Evolutionary conservation across 495 filamentous ascomycete genomes (phyloP).

Genomic region (Podospora pseudoanserina): DNA sequence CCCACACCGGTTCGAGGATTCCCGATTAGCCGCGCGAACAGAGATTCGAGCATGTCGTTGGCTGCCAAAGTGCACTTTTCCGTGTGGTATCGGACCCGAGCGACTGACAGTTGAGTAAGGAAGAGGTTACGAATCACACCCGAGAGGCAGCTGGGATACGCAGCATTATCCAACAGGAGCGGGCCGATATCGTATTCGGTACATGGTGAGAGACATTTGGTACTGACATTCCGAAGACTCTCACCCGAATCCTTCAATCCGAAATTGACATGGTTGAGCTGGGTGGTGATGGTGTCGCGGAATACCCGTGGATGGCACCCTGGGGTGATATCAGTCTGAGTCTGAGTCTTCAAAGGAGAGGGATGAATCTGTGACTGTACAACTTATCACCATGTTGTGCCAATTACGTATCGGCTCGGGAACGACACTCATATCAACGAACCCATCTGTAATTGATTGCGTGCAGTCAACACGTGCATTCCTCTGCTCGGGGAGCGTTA

Average conservation of each 20-base stretch:
- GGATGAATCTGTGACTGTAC: not conserved
- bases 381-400: constrained; percentile 4
- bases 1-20: not conserved
- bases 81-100: not conserved
- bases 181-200: constrained; percentile 10
- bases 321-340: not conserved
- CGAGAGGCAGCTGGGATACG: not conserved
- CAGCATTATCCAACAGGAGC: not conserved
- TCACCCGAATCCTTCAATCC: not conserved
- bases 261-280: not conserved
- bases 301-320: not conserved
- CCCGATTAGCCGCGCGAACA: not conserved
- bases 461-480: not conserved
- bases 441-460: not conserved
- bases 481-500: not conserved
- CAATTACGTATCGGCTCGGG: constrained; percentile 4
- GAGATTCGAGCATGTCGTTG: not conserved
- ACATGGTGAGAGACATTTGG: not conserved
- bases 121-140: not conserved
- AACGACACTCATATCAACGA: not conserved
- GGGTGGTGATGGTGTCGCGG: not conserved
- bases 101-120: not conserved
- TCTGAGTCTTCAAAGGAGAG: not conserved
- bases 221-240: not conserved
- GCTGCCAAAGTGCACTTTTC: not conserved